Base-by-base conservation (phyloP, 192 early-diverging fungal genomes). In the Borealophlyctis nickersoniae region DNA sequence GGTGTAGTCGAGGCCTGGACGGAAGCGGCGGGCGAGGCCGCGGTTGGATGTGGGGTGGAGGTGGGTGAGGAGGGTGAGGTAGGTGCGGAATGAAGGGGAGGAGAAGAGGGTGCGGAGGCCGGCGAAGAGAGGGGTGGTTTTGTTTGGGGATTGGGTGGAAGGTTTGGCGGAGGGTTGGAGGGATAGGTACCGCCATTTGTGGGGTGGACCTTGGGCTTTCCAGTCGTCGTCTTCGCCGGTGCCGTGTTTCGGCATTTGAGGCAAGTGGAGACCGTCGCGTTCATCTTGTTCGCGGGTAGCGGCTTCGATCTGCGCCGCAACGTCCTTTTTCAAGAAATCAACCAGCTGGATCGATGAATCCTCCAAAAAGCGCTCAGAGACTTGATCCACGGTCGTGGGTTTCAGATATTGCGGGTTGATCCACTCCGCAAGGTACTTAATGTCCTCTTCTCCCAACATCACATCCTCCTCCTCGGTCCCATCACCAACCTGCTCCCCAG, bases 1-100 rank as follows among this genome's bases (percentile, higher is more conserved):
- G 5, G 91, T 89, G 71, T 89, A 92, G 66, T 92, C 91, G 53
- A 91, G 77, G 4, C 91, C 91, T 1, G 88, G 81, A 48, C 91
- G 75, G 77, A 92, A 92, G 5, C 89, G 77, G 33, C 91, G 83
- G 4, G 81, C 84, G 56, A 76, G 65, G 23, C 81, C 78, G 24
- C 88, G 81, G 22, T 64, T 65, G 2, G 66, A 69, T 0, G 54
- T 52, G 9, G 80, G 67, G 3, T 72, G 56, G 4, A 88, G 63
- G 7, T 78, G 77, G 2, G 86, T 87, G 24, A 90, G 56, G 16
- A 77, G 58, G 39, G 69, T 60, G 30, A 91, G 72, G 81, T 82
- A 87, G 31, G 73, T 79, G 13, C 82, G 78, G 71, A 86, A 92
- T 0, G 87, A 72, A 11, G 71, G 67, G 11, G 70, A 74, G 3